Conservation (phyloP, 768 basidiomycete species). For the Daedalea quercina region DNA sequence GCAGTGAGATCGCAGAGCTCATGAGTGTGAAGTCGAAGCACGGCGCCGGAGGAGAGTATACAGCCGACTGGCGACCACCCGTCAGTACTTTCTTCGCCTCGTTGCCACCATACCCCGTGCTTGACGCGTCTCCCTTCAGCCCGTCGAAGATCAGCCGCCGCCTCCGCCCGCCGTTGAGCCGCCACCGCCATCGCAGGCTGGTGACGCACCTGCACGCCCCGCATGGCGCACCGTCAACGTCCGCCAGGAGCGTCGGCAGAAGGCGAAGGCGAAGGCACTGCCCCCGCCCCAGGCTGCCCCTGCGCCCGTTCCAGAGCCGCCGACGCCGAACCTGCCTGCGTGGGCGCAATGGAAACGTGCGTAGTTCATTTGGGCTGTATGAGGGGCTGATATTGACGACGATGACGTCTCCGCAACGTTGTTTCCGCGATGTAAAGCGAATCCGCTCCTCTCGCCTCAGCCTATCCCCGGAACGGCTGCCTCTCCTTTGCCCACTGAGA, state of each 20-base stretch:
- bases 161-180: slow-evolving; percentile 20
- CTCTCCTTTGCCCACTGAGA: slow-evolving; percentile 25
- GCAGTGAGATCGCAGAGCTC: slow-evolving; percentile 77
- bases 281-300: slow-evolving; percentile 25
- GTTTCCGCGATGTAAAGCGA: slow-evolving; percentile 35
- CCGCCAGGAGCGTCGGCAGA: slow-evolving; percentile 48
- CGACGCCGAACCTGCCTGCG: slow-evolving; percentile 52
- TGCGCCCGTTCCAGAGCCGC: slow-evolving; percentile 31
- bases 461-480: slow-evolving; percentile 29
- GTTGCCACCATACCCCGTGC: neutral
- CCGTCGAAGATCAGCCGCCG: slow-evolving; percentile 16
- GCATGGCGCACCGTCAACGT: slow-evolving; percentile 74
- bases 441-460: slow-evolving; percentile 52
- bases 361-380: slow-evolving; percentile 17
- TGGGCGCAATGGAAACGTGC: slow-evolving; percentile 86
- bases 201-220: slow-evolving; percentile 51
- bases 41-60: slow-evolving; percentile 72
- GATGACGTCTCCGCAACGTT: neutral
- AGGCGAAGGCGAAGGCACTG: slow-evolving; percentile 26
- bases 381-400: neutral
- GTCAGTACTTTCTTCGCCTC: slow-evolving; percentile 28
- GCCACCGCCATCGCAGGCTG: slow-evolving; percentile 32
- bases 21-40: slow-evolving; percentile 82
- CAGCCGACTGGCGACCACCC: slow-evolving; percentile 65
- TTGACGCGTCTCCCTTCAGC: neutral